Conservation (phyloP, 2,329 filamentous ascomycete species). For the Pseudogymnoascus sp. region DNA sequence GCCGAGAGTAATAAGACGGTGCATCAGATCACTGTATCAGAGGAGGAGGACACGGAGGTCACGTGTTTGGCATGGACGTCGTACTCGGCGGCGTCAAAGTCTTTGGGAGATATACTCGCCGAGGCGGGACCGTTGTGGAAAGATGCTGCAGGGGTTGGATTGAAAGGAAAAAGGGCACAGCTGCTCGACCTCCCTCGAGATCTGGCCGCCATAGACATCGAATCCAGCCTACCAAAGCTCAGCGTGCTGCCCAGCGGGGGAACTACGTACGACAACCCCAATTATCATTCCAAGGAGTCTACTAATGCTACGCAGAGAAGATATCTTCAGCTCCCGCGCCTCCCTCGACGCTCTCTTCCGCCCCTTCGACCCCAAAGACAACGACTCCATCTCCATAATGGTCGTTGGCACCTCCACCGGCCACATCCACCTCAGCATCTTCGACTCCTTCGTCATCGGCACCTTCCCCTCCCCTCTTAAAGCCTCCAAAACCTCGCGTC, state of each 20-base stretch:
- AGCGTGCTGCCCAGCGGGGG: conserved; percentile 61
- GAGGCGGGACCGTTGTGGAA: conserved; percentile 12
- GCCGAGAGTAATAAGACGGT: conserved; percentile 74
- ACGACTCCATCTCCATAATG: conserved; percentile 71
- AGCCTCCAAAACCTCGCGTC: conserved; percentile 24
- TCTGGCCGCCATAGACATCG: conserved; percentile 66
- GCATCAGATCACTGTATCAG: conserved; percentile 49
- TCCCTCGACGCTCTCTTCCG: conserved; percentile 29
- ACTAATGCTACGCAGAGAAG: conserved; percentile 24
- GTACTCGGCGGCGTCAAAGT: conserved; percentile 15
- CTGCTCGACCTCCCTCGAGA: conserved; percentile 58
- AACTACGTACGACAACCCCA: conserved; percentile 45
- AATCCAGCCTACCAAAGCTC: conserved; percentile 66
- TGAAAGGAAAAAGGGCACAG: not conserved
- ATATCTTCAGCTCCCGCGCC: conserved; percentile 28
- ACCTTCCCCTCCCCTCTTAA: conserved; percentile 45
- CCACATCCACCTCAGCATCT: conserved; percentile 67
- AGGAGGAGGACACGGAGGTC: conserved; percentile 30
- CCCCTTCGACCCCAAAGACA: conserved; percentile 46
- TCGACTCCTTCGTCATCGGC: conserved; percentile 76
- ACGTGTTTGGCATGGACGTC: conserved; percentile 35
- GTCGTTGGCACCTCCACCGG: conserved; percentile 64
- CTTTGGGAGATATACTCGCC: conserved; percentile 12
- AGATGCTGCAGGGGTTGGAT: not conserved
- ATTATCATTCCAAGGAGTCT: not conserved